phyloP scores from a whole-genome alignment of 345 rosid genomes.

The Brassica rapa region DNA sequence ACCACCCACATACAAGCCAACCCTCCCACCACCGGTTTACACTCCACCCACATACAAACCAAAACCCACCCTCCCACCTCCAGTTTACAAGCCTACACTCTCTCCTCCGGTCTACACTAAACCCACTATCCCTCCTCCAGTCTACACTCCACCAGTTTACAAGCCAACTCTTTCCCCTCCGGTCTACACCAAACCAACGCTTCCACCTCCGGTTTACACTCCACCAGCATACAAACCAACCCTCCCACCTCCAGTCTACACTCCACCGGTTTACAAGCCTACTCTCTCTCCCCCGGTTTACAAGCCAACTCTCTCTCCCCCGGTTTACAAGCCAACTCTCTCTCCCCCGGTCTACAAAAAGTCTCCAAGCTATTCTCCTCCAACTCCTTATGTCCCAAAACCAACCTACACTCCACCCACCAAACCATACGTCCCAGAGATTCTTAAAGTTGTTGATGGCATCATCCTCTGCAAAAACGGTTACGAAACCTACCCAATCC shows the following conservation, averaged over 20 bases:
- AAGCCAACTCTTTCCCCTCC: constrained; percentile 6
- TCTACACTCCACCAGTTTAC: not conserved
- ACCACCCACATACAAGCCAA: not conserved
- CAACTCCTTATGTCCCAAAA: not conserved
- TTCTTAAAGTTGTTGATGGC: constrained; percentile 41
- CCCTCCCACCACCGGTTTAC: not conserved
- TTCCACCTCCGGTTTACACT: not conserved
- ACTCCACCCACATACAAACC: not conserved
- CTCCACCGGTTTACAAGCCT: not conserved
- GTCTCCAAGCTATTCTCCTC: constrained; percentile 13
- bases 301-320: not conserved
- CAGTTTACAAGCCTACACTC: not conserved
- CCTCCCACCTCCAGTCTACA: not conserved
- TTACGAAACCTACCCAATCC: constrained; percentile 40
- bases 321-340: constrained; percentile 1
- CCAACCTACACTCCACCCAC: constrained; percentile 10
- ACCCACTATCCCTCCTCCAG: not conserved
- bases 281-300: not conserved
- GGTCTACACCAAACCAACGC: not conserved
- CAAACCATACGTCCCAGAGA: constrained; percentile 12
- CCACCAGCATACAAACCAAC: not conserved
- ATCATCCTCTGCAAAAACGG: constrained; percentile 50
- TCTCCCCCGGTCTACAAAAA: constrained; percentile 17
- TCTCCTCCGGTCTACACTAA: not conserved
- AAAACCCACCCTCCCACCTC: not conserved